Evolutionary conservation across 768 basidiomycete species (phyloP).

Genomic region (Amanita thiersii): DNA sequence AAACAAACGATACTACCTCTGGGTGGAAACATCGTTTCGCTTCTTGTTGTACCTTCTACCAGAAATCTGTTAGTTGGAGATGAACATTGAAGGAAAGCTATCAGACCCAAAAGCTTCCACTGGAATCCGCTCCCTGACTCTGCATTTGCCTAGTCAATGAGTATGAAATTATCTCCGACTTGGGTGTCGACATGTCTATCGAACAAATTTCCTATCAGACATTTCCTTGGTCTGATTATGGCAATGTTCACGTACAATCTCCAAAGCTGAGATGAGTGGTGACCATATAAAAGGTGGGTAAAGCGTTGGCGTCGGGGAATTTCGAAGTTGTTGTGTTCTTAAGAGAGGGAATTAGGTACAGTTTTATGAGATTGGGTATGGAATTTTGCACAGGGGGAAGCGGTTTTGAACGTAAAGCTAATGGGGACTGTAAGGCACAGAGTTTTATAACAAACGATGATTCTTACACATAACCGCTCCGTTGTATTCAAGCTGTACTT

Average conservation of each 20-base stretch:
- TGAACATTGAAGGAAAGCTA: not conserved
- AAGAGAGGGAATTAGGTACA: constrained; percentile 22
- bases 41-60: constrained; percentile 24
- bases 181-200: constrained; percentile 28
- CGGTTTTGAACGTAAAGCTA: constrained; percentile 36
- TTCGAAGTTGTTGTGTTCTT: not conserved
- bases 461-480: constrained; percentile 34
- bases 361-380: constrained; percentile 27
- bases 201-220: constrained; percentile 1
- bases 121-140: constrained; percentile 10
- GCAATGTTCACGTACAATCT: constrained; percentile 40
- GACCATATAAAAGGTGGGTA: constrained; percentile 35
- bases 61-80: constrained; percentile 7
- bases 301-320: constrained; percentile 12
- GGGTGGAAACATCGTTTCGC: constrained; percentile 32
- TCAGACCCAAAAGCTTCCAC: constrained; percentile 32
- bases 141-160: constrained; percentile 16
- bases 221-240: not conserved
- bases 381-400: constrained; percentile 35
- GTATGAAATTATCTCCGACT: constrained; percentile 29
- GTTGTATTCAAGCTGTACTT: constrained; percentile 46
- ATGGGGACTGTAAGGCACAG: constrained; percentile 2
- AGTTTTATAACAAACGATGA: constrained; percentile 1
- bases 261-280: constrained; percentile 51
- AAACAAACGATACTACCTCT: constrained; percentile 38